Conservation (phyloP, 345 rosid genomes). For the Passiflora organensis region DNA sequence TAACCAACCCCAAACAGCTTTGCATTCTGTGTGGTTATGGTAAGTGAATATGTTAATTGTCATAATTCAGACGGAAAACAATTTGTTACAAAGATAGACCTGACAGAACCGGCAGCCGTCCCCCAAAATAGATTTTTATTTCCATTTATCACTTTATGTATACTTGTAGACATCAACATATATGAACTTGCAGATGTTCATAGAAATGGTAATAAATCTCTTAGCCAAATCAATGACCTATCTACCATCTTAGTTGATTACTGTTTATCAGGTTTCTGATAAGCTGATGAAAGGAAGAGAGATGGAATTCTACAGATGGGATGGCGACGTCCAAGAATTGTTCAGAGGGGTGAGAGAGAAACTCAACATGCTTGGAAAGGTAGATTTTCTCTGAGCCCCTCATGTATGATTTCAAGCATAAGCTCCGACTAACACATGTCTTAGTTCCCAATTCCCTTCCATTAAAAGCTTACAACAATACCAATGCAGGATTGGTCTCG, state of each 20-base stretch:
- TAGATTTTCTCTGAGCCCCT: conserved; percentile 20
- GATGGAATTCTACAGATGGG: conserved; percentile 66
- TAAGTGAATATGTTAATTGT: too few species aligned
- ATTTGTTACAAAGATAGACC: too few species aligned
- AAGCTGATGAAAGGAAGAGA: conserved; percentile 63
- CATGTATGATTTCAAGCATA: conserved; percentile 6
- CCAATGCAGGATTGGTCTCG: conserved; percentile 90
- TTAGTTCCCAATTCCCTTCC: conserved; percentile 14
- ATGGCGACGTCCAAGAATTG: conserved; percentile 50
- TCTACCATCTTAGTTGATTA: neutral
- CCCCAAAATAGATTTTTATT: too few species aligned
- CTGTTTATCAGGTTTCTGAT: conserved; percentile 54
- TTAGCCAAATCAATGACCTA: neutral
- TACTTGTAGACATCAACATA: too few species aligned
- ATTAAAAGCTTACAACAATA: conserved; percentile 37
- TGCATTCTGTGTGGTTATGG: too few species aligned
- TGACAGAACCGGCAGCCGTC: too few species aligned
- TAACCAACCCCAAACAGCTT: too few species aligned
- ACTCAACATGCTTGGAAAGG: conserved; percentile 87
- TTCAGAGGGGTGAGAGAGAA: conserved; percentile 65
- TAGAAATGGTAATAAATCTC: neutral
- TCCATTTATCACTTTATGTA: too few species aligned
- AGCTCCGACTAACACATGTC: conserved; percentile 10
- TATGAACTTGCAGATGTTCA: too few species aligned
- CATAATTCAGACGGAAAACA: too few species aligned